Base-by-base conservation (phyloP, 371 early-diverging fungal species). In the Mucor saturninus region DNA sequence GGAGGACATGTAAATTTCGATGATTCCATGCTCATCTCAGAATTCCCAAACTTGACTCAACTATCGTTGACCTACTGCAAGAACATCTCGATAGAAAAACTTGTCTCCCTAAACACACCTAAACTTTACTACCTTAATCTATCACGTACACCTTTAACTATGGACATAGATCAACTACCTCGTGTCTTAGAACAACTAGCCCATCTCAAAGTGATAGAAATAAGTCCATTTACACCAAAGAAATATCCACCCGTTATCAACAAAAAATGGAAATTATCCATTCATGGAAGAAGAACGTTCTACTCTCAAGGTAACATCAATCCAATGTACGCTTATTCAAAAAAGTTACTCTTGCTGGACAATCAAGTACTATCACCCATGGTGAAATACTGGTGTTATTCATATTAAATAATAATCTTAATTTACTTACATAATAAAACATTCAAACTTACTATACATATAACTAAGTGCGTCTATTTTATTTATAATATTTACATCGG, bases 351-450 rank as follows among this genome's bases (percentile, higher is more conserved):
- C 14, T 35, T 76, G 60, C 32, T 48, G 46, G 35, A 51, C 13
- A 26, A 50, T 13, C 26, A 37, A 21, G 57, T 31, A 28, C 35
- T 64, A 15, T 77, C 77, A 26, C 71, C 77, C 45, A 74, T 77
- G 74, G 62, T 62, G 35, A 61, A 57, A 15, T 77, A 77, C 50
- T 74, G 74, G 72, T 54, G 69, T 28, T 77, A 68, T 53, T 74
- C 69, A 15, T 74, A 59, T 40, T 64, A 59, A 43, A 52, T 14
- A 21, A 21, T 21, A 21, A 21, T 21, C 0, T 21, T 21, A 21
- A 21, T 21, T 21, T 21, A 21, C 21, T 21, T 21, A 21, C 21
- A 21, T 21, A 21, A 21, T 21, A 21, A 21, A 21, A 21, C 21
- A 21, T 21, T 21, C 1, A 21, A 21, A 21, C 21, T 21, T 21